phyloP scores from a whole-genome alignment of 495 filamentous ascomycete species.

The Neurospora sp. region DNA sequence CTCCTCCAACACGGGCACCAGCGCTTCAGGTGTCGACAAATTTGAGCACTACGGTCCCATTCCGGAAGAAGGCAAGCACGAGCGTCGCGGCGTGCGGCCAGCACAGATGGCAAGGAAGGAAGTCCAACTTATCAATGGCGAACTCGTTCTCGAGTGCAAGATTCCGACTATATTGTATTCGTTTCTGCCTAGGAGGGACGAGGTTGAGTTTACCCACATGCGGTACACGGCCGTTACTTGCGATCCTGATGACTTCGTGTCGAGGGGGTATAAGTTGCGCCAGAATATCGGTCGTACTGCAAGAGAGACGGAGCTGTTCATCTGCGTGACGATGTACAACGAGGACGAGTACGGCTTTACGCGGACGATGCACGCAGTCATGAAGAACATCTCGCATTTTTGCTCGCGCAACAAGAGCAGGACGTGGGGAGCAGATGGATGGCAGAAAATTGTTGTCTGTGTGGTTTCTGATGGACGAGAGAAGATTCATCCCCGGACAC shows the following conservation, averaged over 20 bases:
- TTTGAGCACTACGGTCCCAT: constrained; percentile 77
- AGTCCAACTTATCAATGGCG: constrained; percentile 91
- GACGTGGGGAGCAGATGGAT: constrained; percentile 94
- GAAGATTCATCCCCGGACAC: constrained; percentile 87
- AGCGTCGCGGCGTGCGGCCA: constrained; percentile 69
- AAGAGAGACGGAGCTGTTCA: constrained; percentile 95
- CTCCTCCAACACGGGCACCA: not conserved
- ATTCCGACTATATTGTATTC: constrained; percentile 96
- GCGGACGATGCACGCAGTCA: constrained; percentile 96
- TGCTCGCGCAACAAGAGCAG: constrained; percentile 84
- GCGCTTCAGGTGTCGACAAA: constrained; percentile 15
- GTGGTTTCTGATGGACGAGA: constrained; percentile 89
- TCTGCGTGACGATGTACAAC: constrained; percentile 99
- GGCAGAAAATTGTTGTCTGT: constrained; percentile 99
- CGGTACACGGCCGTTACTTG: constrained; percentile 99
- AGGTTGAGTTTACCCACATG: constrained; percentile 98
- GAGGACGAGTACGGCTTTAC: constrained; percentile 95
- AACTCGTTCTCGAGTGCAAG: constrained; percentile 96
- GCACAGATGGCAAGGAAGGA: constrained; percentile 90
- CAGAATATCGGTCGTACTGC: constrained; percentile 81
- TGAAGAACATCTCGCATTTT: constrained; percentile 96
- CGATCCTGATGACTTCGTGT: constrained; percentile 90
- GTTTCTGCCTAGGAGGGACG: constrained; percentile 84
- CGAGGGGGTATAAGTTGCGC: constrained; percentile 84
- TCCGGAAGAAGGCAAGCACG: constrained; percentile 65